These are phyloP conservation scores for Deinandra increscens DNA, from an alignment of 129 eudicot species.

Conservation along the genomic window DNA sequence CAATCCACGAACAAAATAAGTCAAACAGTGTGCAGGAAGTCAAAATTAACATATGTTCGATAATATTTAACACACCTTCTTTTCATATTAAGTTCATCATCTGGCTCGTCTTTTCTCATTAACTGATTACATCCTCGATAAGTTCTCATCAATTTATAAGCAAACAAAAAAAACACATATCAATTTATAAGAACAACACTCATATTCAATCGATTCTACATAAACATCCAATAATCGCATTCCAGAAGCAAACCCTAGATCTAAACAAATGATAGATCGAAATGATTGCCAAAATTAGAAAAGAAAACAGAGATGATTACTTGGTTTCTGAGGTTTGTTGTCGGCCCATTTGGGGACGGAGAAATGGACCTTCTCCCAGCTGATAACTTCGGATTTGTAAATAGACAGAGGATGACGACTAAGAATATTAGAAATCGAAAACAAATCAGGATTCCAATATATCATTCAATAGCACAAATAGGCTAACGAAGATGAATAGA, in stretches of 20 bases:
- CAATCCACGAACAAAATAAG: slow-evolving; percentile 16
- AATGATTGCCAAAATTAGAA: background rate
- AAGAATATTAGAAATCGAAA: slow-evolving; percentile 64
- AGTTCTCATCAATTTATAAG: slow-evolving; percentile 9
- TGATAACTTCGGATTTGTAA: slow-evolving; percentile 57
- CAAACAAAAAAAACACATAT: too few species aligned
- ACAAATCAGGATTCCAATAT: too few species aligned
- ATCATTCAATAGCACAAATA: too few species aligned
- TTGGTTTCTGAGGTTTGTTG: slow-evolving; percentile 70
- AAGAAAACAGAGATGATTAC: slow-evolving; percentile 48
- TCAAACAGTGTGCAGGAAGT: slow-evolving; percentile 23
- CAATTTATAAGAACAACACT: too few species aligned
- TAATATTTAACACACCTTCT: slow-evolving; percentile 54
- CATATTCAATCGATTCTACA: too few species aligned
- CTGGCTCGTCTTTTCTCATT: too few species aligned
- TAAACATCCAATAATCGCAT: too few species aligned
- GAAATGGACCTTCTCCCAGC: slow-evolving; percentile 85
- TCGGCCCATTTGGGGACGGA: slow-evolving; percentile 72
- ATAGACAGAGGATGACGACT: slow-evolving; percentile 83
- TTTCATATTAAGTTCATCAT: slow-evolving; percentile 74
- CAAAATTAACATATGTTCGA: background rate
- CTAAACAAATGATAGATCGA: slow-evolving; percentile 3
- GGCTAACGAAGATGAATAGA: too few species aligned
- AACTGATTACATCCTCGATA: slow-evolving; percentile 35
- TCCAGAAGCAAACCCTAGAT: slow-evolving; percentile 32